These are phyloP conservation scores for Hortaea werneckii DNA, from an alignment of 2,329 filamentous ascomycete species.

Conservation along the genomic window DNA sequence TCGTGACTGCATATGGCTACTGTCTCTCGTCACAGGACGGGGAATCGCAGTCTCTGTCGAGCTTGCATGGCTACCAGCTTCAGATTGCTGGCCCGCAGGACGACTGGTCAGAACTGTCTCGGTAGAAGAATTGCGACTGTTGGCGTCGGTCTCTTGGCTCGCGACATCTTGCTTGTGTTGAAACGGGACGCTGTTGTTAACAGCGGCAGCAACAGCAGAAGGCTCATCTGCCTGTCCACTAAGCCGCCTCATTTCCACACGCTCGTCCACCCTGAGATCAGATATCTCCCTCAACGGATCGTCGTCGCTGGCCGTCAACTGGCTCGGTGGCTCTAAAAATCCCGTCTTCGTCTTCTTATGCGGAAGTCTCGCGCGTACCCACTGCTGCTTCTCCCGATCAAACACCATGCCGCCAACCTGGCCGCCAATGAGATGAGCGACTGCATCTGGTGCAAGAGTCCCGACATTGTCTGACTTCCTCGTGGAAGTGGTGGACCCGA, in stretches of 20 bases:
- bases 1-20: slow-evolving; percentile 14
- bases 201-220: neutral
- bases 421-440: slow-evolving; percentile 80
- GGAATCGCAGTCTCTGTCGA: neutral
- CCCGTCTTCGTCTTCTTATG: slow-evolving; percentile 13
- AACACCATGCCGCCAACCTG: slow-evolving; percentile 85
- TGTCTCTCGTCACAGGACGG: slow-evolving; percentile 32
- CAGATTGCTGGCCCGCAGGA: neutral
- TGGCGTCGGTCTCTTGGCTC: neutral
- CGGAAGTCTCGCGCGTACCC: slow-evolving; percentile 60
- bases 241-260: slow-evolving; percentile 45
- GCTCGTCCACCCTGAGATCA: slow-evolving; percentile 82
- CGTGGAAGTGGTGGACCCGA: slow-evolving; percentile 61
- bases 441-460: slow-evolving; percentile 70
- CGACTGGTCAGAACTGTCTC: slow-evolving; percentile 18
- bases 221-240: slow-evolving; percentile 1
- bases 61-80: neutral
- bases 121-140: slow-evolving; percentile 14
- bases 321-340: slow-evolving; percentile 23
- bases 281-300: slow-evolving; percentile 90
- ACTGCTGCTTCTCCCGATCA: slow-evolving; percentile 70
- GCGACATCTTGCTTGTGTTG: neutral
- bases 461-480: slow-evolving; percentile 70
- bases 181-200: neutral
- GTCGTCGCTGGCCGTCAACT: slow-evolving; percentile 54